A percentile compares a stretch with the other conserved stretches of the same genome.
Evolutionary conservation across 2,329 filamentous ascomycete genomes (phyloP).

Genomic region (Penicillium sp.): DNA sequence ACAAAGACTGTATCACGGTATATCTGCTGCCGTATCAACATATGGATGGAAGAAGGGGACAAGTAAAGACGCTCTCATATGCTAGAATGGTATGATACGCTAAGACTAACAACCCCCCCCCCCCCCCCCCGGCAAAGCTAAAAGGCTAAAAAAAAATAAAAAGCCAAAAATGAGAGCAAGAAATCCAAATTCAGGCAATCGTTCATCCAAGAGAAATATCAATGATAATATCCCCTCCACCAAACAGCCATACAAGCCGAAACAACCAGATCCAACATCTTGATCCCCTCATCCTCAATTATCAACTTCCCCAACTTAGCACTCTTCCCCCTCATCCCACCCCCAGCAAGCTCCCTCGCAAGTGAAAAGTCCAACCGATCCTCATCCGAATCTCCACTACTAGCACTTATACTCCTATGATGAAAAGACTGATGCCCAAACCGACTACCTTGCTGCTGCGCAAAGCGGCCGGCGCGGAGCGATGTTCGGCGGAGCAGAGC

Average conservation of each 20-base stretch:
- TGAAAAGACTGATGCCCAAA: slow-evolving; percentile 23
- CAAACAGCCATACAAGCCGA: slow-evolving; percentile 89
- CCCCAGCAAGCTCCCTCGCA: slow-evolving; percentile 80
- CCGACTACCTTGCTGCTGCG: slow-evolving; percentile 11
- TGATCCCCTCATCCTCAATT: slow-evolving; percentile 82
- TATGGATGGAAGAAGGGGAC: not conserved
- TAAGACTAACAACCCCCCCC: slow-evolving; percentile 1
- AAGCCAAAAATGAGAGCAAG: not conserved
- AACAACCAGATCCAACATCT: slow-evolving; percentile 92
- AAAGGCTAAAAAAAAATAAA: not conserved
- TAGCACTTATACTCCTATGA: slow-evolving; percentile 17
- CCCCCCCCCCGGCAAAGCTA: too few relatives aligned
- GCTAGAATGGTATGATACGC: not conserved
- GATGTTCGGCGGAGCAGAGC: slow-evolving; percentile 29
- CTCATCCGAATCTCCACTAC: slow-evolving; percentile 32
- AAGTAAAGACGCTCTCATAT: not conserved
- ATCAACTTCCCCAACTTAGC: slow-evolving; percentile 95
- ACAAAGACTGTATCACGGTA: not conserved
- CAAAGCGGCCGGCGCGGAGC: slow-evolving; percentile 21
- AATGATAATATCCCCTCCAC: slow-evolving; percentile 76
- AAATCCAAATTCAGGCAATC: not conserved
- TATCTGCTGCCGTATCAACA: not conserved
- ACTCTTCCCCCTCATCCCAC: slow-evolving; percentile 79
- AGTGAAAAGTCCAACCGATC: slow-evolving; percentile 69
- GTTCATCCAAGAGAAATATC: slow-evolving; percentile 1